Base-by-base conservation (phyloP, 306 rosid species). In the Mimosa pudica region DNA sequence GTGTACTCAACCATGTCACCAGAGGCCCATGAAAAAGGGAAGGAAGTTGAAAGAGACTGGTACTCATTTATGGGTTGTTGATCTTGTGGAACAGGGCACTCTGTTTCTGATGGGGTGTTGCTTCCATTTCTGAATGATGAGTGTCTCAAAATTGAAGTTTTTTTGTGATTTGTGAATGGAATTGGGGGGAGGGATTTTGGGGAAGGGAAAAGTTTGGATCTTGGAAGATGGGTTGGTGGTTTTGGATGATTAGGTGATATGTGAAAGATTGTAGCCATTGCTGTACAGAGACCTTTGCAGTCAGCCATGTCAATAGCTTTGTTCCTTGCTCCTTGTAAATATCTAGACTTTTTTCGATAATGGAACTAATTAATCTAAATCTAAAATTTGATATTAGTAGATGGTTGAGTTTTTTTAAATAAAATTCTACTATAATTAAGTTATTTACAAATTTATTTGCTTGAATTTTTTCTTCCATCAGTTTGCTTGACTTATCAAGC, bases 1-100 rank as follows among this genome's bases (percentile, higher is more conserved):
- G 80, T 68, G 83, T 55, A 94, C 64, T 94, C 91, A 10, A 89
- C 90, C 1, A 86, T 16, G 70, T 92, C 97, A 4, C 84, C 90
- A 17, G 97, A 61, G 41, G 97, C 97, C 98, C 97, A 92, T 1
- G 95, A 89, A 78, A 92, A 94, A 4, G 98, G 98, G 80, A 94
- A 91, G 17, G 93, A 91, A 0, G 90, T 87, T 1, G 97, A 92
- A 9, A 94, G 88, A 1, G 86, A 84, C 42, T 94, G 89, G 83
- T 88, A 94, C 83, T 94, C 98, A 84, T 91, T 91, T 7, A 94
- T 85, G 36, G 98, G 98, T 52, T 73, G 97, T 75, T 94, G 97
- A 13, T 92, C 97, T 9, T 12, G 65, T 4, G 98, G 98, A 71
- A 94, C 97, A 70, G 98, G 98, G 81, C 98, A 94, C 77, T 78